Evolutionary conservation across 768 basidiomycete species (phyloP).

Genomic region (Phlegmacium glaucopus): DNA sequence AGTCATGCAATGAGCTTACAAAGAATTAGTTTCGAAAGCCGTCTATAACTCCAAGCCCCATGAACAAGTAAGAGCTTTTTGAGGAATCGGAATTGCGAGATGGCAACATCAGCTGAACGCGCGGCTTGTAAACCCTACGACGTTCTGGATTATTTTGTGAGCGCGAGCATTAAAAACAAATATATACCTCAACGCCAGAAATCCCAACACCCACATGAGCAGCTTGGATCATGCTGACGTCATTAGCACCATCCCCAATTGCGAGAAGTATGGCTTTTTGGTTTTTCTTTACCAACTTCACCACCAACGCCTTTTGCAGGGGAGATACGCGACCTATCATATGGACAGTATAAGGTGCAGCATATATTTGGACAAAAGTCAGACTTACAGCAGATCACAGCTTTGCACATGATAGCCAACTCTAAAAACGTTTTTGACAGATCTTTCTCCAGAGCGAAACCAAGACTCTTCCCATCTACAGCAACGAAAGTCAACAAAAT

Average conservation of each 20-base stretch:
- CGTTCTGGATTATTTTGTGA: neutral
- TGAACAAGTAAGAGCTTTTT: conserved; percentile 96
- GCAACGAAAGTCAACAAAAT: conserved; percentile 8
- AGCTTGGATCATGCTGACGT: conserved; percentile 99
- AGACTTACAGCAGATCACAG: conserved; percentile 90
- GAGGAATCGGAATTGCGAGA: conserved; percentile 94
- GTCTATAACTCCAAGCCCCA: conserved; percentile 97
- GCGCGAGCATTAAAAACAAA: neutral
- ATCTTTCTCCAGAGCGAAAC: conserved; percentile 91
- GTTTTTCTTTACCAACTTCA: conserved; percentile 98
- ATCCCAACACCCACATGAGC: conserved; percentile 98
- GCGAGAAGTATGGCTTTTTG: conserved; percentile 91
- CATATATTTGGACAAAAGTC: neutral
- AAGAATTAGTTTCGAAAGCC: conserved; percentile 91
- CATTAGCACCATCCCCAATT: conserved; percentile 97
- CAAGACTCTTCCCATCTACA: conserved; percentile 91
- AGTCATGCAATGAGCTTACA: conserved; percentile 51
- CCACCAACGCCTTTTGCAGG: conserved; percentile 94
- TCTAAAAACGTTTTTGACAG: conserved; percentile 89
- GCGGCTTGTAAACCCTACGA: conserved; percentile 93
- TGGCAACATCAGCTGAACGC: conserved; percentile 94
- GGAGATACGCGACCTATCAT: conserved; percentile 89
- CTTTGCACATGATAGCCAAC: conserved; percentile 96
- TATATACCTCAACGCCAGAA: conserved; percentile 86
- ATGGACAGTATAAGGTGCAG: neutral